phyloP scores from a whole-genome alignment of 2,329 filamentous ascomycete species.

The Fusarium algeriense region DNA sequence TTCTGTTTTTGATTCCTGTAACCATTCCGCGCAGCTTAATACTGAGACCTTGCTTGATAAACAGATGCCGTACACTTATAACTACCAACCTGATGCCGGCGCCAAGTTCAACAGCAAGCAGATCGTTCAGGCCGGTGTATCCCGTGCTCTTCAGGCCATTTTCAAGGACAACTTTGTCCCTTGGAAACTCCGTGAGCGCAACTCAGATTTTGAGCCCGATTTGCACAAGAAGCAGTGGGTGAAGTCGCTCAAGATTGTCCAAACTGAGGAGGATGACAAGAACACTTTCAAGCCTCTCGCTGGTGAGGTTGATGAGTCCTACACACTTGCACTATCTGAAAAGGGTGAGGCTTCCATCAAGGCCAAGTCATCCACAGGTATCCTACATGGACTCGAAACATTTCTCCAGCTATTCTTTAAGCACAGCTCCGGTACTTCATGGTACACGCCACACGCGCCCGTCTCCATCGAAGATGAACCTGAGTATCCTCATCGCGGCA shows the following conservation, averaged over 20 bases:
- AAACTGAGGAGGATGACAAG: conserved; percentile 66
- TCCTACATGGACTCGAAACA: conserved; percentile 79
- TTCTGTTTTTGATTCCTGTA: conserved; percentile 42
- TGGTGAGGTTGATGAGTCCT: conserved; percentile 80
- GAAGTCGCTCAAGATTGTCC: conserved; percentile 70
- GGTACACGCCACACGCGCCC: conserved; percentile 80
- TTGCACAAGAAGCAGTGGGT: conserved; percentile 62
- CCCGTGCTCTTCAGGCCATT: conserved; percentile 72
- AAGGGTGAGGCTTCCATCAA: conserved; percentile 72
- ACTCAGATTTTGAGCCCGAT: conserved; percentile 74
- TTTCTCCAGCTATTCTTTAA: conserved; percentile 85
- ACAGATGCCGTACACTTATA: conserved; percentile 63
- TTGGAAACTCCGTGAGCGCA: conserved; percentile 79
- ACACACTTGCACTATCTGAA: conserved; percentile 71
- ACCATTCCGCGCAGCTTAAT: conserved; percentile 30
- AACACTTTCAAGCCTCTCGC: conserved; percentile 70
- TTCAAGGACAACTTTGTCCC: conserved; percentile 78
- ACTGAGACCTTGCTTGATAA: conserved; percentile 52
- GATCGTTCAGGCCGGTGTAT: conserved; percentile 67
- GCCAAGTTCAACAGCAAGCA: conserved; percentile 61
- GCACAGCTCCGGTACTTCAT: conserved; percentile 67
- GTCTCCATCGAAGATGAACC: conserved; percentile 79
- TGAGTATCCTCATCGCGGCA: conserved; percentile 79
- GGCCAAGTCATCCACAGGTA: conserved; percentile 75
- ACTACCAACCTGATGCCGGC: conserved; percentile 56